Evolutionary conservation across 768 basidiomycete genomes (phyloP), one percentile per base, ranked within the genome.

Genomic region (Agrocybe praecox): DNA sequence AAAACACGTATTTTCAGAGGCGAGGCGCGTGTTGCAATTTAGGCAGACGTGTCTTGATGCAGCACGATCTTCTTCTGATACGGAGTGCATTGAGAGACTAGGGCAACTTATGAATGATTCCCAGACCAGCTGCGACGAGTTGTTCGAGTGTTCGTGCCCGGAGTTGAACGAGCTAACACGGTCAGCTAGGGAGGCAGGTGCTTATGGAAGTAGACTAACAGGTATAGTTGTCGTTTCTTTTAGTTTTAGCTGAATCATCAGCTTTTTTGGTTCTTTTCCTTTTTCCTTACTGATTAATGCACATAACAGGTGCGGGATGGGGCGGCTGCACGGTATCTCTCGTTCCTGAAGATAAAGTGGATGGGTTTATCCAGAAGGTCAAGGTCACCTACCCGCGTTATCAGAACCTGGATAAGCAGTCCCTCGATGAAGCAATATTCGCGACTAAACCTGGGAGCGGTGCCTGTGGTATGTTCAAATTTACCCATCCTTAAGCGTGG

Each of bases 291-390:
- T 29, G 9, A 29, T 29, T 4, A 5, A 29, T 29, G 5, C 9
- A 29, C 4, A 29, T 29, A 29, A 4, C 58, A 90, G 90, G 91
- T 24, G 93, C 93, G 0, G 93, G 92, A 3, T 96, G 93, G 93
- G 94, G 94, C 34, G 94, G 94, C 6, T 94, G 92, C 65, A 90
- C 89, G 0, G 88, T 95, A 19, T 92, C 90, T 7, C 80, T 95
- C 18, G 87, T 95, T 15, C 79, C 83, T 7, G 87, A 89, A 65
- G 70, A 74, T 18, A 64, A 82, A 44, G 89, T 90, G 2, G 78
- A 81, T 0, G 58, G 64, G 8, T 95, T 96, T 68, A 87, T 94
- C 45, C 65, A 73, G 58, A 76, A 78, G 60, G 73, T 95, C 17
- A 81, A 76, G 65, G 72, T 73, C n/a, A 73, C 71, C 4, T 95